Evolutionary conservation across 1,284 basidiomycete genomes (phyloP).

Genomic region (Acaromyces ingoldii): DNA sequence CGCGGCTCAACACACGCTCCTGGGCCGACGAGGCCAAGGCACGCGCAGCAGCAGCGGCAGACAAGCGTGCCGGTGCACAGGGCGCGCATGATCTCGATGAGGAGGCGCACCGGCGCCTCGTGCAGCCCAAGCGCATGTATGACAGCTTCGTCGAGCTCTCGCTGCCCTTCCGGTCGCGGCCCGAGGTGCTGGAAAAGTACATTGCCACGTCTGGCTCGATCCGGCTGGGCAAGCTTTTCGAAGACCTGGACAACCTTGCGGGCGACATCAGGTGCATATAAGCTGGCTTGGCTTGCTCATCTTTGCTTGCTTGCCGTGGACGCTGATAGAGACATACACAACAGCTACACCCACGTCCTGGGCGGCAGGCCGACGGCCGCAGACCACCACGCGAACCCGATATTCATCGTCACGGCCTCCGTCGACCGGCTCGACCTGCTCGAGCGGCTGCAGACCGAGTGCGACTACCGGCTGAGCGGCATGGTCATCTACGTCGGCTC

Average conservation of each 20-base stretch:
- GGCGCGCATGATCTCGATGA: constrained; percentile 14
- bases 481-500: constrained; percentile 39
- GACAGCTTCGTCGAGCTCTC: constrained; percentile 50
- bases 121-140: constrained; percentile 39
- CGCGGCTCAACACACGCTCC: constrained; percentile 22
- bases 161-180: constrained; percentile 45
- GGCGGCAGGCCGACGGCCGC: constrained; percentile 42
- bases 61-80: neutral
- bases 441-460: constrained; percentile 23
- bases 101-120: constrained; percentile 10
- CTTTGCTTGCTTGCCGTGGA: neutral
- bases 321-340: too few relatives aligned
- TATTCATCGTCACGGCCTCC: constrained; percentile 53
- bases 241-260: constrained; percentile 51
- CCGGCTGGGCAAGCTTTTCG: constrained; percentile 51
- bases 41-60: neutral
- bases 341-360: constrained; percentile 51
- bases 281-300: neutral
- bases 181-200: constrained; percentile 47
- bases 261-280: constrained; percentile 32
- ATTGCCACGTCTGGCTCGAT: constrained; percentile 49
- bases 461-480: constrained; percentile 36
- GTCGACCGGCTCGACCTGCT: constrained; percentile 50
- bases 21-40: constrained; percentile 29
- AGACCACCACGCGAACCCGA: constrained; percentile 18